Evolutionary conservation across 176 grass and related monocot genomes (phyloP), one percentile per base, ranked within the genome.

Genomic region (Phoenix dactylifera): DNA sequence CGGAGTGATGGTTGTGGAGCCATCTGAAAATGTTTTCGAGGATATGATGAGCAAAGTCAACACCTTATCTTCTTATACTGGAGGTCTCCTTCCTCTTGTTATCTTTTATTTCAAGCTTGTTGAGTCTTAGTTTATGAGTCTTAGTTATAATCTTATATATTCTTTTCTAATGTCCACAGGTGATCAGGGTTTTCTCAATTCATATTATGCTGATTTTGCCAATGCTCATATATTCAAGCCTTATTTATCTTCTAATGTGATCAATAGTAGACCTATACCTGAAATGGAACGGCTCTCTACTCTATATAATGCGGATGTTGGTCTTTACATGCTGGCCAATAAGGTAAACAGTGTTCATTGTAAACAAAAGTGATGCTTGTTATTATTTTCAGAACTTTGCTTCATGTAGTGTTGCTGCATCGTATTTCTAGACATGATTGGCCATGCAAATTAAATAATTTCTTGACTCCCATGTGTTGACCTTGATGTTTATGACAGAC

Each of bases 281-380:
- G 81, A 80, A 68, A 82, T 85, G 56, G 83, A 97, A 30, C 76
- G 87, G 62, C 83, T 91, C 63, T 90, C 91, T 72, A 97, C 92
- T 29, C 62, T 97, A 52, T 97, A 97, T 79, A 91, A 97, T 68
- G 92, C 87, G 73, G 92, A 97, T 64, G 92, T 97, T 77, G 92
- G 92, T 49, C 92, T 97, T 83, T 97, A 90, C 77, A 91, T 97
- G 92, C 84, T 97, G 55, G 92, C 87, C 30, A 97, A 97, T 77
- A 91, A 97, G 84, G 92, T 96, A 72, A 83, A 62, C 50, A 14
- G 35, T 44, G 35, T 14, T 44, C 2, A 12, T 44, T 9, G 6
- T 44, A 30, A 30, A 44, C 35, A 44, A 12, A 35, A 44, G 35
- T 44, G 35, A 44, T 44, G 35, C 2, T 44, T 39, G 6, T 39